These are phyloP conservation scores for Vicia faba DNA, from an alignment of 306 rosid species.

Conservation along the genomic window DNA sequence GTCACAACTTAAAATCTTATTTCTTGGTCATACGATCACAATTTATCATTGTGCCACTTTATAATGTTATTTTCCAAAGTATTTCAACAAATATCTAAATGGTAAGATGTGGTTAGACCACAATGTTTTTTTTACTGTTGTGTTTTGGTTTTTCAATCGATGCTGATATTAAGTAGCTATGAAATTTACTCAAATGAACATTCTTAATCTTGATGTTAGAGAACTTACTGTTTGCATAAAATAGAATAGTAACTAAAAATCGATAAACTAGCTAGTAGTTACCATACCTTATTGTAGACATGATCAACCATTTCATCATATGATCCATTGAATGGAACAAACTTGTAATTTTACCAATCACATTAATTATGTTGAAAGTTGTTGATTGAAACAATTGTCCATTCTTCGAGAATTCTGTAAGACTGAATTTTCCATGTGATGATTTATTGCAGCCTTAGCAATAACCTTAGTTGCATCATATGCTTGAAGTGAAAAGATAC, in stretches of 20 bases:
- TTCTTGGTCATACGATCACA: no score
- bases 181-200: no score
- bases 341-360: conserved; percentile 45
- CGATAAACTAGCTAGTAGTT: neutral
- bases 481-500: conserved; percentile 54
- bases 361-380: conserved; percentile 50
- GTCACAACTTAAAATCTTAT: no score
- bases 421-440: conserved; percentile 27
- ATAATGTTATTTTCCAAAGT: no score
- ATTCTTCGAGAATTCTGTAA: conserved; percentile 15
- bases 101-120: no score
- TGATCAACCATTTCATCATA: conserved; percentile 59
- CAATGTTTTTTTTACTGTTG: no score
- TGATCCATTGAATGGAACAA: conserved; percentile 48
- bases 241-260: conserved; percentile 54
- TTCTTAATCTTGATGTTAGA: no score
- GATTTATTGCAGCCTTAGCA: conserved; percentile 37
- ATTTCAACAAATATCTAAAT: no score
- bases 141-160: no score
- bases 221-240: conserved; percentile 59
- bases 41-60: no score
- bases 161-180: no score
- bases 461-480: conserved; percentile 50
- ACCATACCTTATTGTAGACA: conserved; percentile 51
- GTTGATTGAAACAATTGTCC: conserved; percentile 34